phyloP scores from a whole-genome alignment of 2,329 filamentous ascomycete species.

The Cordyceps javanica region DNA sequence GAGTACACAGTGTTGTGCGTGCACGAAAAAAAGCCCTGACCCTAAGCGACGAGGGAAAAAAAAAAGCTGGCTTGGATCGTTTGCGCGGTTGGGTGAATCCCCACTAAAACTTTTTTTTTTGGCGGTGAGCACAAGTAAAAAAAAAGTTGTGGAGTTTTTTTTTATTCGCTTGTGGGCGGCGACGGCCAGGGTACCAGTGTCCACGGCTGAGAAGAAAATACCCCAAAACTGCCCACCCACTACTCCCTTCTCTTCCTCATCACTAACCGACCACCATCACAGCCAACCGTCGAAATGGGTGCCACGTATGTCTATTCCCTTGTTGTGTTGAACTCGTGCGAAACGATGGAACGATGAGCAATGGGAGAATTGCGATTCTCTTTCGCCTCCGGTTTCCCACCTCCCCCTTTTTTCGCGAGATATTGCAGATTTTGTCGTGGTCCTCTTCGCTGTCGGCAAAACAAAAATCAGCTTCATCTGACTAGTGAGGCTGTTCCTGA shows the following conservation, averaged over 20 bases:
- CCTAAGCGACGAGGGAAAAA: conserved; percentile 18
- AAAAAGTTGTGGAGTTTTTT: conserved; percentile 13
- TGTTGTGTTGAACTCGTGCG: conserved; percentile 29
- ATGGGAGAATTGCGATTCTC: conserved; percentile 14
- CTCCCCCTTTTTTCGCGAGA: no score
- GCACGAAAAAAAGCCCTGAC: conserved; percentile 29
- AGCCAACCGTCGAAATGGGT: conserved; percentile 38
- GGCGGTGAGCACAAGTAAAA: conserved; percentile 15
- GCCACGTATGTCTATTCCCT: conserved; percentile 47
- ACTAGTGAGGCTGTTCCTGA: neutral
- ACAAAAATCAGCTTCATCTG: conserved; percentile 20
- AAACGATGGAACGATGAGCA: conserved; percentile 20
- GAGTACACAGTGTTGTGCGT: neutral
- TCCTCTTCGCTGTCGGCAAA: conserved; percentile 71
- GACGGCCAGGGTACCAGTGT: neutral
- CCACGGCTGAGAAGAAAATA: conserved; percentile 3
- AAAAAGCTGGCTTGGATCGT: neutral
- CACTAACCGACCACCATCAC: conserved; percentile 32
- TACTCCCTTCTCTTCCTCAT: conserved; percentile 21
- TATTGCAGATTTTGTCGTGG: conserved; percentile 56
- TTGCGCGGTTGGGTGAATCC: neutral
- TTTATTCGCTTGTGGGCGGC: neutral
- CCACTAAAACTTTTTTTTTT: conserved; percentile 2
- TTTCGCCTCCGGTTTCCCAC: conserved; percentile 24
- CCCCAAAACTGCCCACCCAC: neutral